These are phyloP conservation scores for Zopfia rhizophila DNA, from an alignment of 2,329 filamentous ascomycete species.

Conservation along the genomic window DNA sequence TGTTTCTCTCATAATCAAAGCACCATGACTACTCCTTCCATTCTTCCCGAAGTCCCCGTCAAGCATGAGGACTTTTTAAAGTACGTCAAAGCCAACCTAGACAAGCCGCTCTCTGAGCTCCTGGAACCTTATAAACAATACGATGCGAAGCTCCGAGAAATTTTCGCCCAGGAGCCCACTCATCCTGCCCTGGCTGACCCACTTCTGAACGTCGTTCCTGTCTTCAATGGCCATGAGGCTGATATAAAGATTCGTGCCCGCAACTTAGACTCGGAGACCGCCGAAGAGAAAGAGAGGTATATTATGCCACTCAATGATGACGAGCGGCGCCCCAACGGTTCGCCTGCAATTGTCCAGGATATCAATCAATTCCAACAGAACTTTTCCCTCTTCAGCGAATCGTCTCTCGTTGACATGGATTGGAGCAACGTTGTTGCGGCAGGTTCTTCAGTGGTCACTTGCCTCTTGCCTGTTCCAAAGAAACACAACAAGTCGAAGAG, in stretches of 20 bases:
- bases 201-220: constrained; percentile 71
- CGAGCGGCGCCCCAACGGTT: constrained; percentile 70
- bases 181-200: constrained; percentile 68
- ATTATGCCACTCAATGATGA: constrained; percentile 74
- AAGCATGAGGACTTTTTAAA: constrained; percentile 55
- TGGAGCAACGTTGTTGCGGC: constrained; percentile 86
- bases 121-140: constrained; percentile 74
- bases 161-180: constrained; percentile 74
- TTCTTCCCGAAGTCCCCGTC: constrained; percentile 50
- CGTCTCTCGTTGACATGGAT: constrained; percentile 76
- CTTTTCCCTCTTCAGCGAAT: constrained; percentile 85
- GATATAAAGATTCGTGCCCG: constrained; percentile 72
- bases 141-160: constrained; percentile 72
- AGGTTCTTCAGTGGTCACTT: constrained; percentile 83
- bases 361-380: constrained; percentile 80
- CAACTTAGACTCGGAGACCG: constrained; percentile 66
- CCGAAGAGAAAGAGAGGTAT: constrained; percentile 70
- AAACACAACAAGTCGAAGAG: constrained; percentile 57
- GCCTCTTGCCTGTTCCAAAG: constrained; percentile 72
- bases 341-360: constrained; percentile 73
- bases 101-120: constrained; percentile 66
- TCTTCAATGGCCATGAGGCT: constrained; percentile 67
- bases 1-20: no score
- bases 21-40: constrained; percentile 20
- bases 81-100: constrained; percentile 66